Evolutionary conservation across 345 rosid species (phyloP).

Genomic region (Aquilaria sinensis): DNA sequence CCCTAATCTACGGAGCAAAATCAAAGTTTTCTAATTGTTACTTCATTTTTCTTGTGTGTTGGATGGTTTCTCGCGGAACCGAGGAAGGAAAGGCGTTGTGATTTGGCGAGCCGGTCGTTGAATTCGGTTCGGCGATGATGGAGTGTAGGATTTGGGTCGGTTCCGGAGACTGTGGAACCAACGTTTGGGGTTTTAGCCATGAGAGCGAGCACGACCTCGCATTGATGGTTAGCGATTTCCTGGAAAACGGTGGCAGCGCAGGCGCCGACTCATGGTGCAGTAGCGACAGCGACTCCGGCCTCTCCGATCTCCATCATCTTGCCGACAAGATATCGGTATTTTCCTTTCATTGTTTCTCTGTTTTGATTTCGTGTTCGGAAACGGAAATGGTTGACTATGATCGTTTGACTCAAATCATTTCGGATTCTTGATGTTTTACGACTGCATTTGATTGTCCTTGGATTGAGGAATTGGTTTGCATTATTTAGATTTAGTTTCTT

Average conservation of each 20-base stretch:
- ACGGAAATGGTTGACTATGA: too few relatives aligned
- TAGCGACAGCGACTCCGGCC: conserved; percentile 83
- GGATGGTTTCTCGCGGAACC: conserved; percentile 7
- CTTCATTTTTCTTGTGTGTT: neutral
- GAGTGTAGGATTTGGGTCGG: conserved; percentile 51
- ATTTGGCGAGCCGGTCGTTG: conserved; percentile 5
- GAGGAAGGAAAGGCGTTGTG: conserved; percentile 10
- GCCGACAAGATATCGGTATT: conserved; percentile 72
- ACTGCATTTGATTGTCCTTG: too few relatives aligned
- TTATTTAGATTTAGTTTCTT: too few relatives aligned
- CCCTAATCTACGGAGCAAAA: too few relatives aligned
- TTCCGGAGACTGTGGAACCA: conserved; percentile 36
- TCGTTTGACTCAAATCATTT: too few relatives aligned
- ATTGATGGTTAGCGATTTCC: conserved; percentile 76
- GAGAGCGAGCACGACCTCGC: conserved; percentile 92
- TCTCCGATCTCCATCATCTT: conserved; percentile 61
- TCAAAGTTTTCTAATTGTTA: neutral
- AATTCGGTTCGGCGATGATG: conserved; percentile 26
- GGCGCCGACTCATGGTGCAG: conserved; percentile 65
- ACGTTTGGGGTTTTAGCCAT: conserved; percentile 54
- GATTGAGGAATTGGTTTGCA: too few relatives aligned
- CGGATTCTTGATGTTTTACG: too few relatives aligned
- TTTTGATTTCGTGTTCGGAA: neutral
- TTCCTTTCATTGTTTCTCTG: neutral
- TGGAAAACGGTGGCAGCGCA: conserved; percentile 62